Evolutionary conservation across 1,284 basidiomycete genomes (phyloP).

Genomic region (Wallemia ichthyophaga): DNA sequence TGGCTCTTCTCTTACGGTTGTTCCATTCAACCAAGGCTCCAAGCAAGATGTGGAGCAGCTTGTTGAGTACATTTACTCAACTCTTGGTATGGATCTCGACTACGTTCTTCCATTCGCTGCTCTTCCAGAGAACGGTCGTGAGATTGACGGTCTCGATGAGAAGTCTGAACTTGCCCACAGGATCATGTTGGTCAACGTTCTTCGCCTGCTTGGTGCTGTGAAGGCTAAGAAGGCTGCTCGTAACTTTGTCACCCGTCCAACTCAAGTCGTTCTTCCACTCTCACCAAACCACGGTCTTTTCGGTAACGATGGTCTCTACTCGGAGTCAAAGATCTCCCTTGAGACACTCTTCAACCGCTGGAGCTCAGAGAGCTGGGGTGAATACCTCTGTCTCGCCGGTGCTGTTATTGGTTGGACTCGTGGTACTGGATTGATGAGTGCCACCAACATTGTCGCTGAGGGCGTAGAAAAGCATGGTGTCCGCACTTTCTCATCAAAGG

Average conservation of each 20-base stretch:
- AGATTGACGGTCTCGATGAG: constrained; percentile 90
- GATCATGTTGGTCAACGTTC: constrained; percentile 80
- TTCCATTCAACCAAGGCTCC: constrained; percentile 94
- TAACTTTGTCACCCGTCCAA: constrained; percentile 85
- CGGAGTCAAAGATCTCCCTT: constrained; percentile 90
- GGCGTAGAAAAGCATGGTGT: constrained; percentile 79
- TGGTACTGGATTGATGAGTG: constrained; percentile 91
- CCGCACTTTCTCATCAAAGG: constrained; percentile 91
- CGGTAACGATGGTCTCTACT: constrained; percentile 90
- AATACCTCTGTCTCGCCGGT: constrained; percentile 89
- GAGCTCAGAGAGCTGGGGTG: constrained; percentile 95
- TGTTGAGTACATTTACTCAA: constrained; percentile 91
- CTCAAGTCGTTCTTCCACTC: constrained; percentile 84
- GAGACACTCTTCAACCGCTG: constrained; percentile 95
- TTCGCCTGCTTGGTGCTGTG: constrained; percentile 81
- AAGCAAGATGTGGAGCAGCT: constrained; percentile 92
- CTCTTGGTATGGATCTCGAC: constrained; percentile 77
- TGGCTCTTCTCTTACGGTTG: constrained; percentile 80
- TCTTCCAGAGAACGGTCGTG: constrained; percentile 88
- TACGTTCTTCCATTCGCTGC: constrained; percentile 96
- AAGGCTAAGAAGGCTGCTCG: constrained; percentile 93
- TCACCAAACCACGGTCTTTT: constrained; percentile 96
- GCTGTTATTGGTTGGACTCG: constrained; percentile 97
- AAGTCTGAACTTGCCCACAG: constrained; percentile 91
- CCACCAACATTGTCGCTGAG: constrained; percentile 79